Percentiles rank a stretch among this genome's conserved stretches.
Evolutionary conservation across 352 stramenopile species (phyloP).

Genomic region (Thraustochytrium sp.): DNA sequence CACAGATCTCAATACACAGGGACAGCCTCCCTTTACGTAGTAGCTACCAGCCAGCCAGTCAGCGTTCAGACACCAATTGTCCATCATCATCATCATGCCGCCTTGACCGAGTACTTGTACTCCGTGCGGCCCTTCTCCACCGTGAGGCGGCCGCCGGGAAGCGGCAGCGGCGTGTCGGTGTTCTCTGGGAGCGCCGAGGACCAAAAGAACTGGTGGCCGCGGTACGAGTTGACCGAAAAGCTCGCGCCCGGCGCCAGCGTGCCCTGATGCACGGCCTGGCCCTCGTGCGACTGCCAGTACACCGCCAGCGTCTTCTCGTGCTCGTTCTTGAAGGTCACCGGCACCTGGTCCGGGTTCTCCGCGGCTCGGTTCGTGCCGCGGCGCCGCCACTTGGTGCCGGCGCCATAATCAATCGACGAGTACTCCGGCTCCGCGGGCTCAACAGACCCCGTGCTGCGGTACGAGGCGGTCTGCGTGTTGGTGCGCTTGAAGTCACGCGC

Average conservation of each 20-base stretch:
- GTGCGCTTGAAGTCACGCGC: constrained; percentile 5
- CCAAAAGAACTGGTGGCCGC: constrained; percentile 41
- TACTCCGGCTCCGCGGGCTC: background rate
- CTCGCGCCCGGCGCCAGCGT: background rate
- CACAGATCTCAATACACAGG: too few species aligned
- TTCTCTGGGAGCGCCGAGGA: background rate
- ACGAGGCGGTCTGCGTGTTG: background rate
- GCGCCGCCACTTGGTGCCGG: background rate
- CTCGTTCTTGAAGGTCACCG: constrained; percentile 32
- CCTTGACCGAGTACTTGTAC: constrained; percentile 24
- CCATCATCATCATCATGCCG: background rate
- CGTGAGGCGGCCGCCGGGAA: background rate
- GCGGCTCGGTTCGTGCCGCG: background rate
- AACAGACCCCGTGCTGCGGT: background rate
- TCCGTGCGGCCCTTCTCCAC: constrained; percentile 38
- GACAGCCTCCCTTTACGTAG: too few species aligned
- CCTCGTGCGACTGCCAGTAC: constrained; percentile 23
- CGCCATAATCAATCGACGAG: background rate
- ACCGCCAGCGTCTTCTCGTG: background rate
- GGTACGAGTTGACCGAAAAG: constrained; percentile 30
- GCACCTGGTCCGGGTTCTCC: background rate
- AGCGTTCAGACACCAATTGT: too few species aligned
- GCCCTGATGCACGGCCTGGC: background rate
- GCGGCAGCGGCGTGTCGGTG: background rate
- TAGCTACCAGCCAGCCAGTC: too few species aligned